These are phyloP conservation scores for Agapanthus africanus DNA, from an alignment of 106 monocot genomes.

Conservation along the genomic window DNA sequence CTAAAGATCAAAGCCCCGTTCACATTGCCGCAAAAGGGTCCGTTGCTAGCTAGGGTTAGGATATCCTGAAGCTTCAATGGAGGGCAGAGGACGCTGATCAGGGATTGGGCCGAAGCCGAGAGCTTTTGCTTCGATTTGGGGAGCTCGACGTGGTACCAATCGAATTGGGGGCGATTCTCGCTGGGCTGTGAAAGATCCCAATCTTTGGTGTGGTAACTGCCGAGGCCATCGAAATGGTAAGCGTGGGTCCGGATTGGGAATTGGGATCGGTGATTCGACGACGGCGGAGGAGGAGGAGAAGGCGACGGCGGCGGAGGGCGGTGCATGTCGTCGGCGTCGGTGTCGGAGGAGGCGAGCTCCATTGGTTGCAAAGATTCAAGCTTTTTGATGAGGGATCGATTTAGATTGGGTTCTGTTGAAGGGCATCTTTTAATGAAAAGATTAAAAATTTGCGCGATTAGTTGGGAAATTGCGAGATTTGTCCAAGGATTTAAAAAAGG, in stretches of 20 bases:
- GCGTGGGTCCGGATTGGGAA: constrained; percentile 30
- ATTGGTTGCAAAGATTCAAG: no score
- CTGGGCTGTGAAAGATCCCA: constrained; percentile 34
- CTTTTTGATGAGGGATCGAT: no score
- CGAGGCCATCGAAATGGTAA: constrained; percentile 47
- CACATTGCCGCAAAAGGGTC: constrained; percentile 68
- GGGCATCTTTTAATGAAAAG: no score
- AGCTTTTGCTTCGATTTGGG: constrained; percentile 57
- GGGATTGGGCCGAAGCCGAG: constrained; percentile 51
- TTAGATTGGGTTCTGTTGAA: no score
- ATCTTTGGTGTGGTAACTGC: constrained; percentile 31
- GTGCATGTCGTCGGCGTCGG: no score
- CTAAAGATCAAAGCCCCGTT: constrained; percentile 73
- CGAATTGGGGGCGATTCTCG: constrained; percentile 32
- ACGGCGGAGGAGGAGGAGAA: no score
- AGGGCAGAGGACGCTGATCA: constrained; percentile 80
- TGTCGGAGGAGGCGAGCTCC: no score
- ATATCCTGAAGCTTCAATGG: constrained; percentile 94
- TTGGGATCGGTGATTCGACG: no score
- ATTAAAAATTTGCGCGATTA: no score
- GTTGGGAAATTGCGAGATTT: no score
- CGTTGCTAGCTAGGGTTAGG: constrained; percentile 73
- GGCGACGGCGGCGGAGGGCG: no score
- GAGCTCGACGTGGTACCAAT: constrained; percentile 94
- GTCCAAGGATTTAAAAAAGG: no score